Evolutionary conservation across 177 flowering plant species (phyloP).

Genomic region (Vitis hybrid): DNA sequence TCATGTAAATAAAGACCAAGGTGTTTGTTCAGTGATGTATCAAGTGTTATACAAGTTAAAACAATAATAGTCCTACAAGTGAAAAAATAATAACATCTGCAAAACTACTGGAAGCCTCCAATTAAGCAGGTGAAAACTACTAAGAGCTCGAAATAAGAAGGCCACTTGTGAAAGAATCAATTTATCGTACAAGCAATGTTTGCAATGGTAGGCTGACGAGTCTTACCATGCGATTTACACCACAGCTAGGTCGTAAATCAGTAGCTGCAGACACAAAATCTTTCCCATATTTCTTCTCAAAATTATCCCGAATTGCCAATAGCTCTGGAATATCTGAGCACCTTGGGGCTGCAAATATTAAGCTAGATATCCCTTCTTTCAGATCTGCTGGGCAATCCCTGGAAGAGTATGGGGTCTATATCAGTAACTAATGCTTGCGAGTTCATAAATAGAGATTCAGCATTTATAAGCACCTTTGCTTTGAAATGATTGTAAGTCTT

Average conservation of each 20-base stretch:
- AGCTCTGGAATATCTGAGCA: slow-evolving; percentile 93
- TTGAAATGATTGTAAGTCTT: slow-evolving; percentile 76
- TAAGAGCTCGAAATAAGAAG: no score
- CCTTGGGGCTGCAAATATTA: slow-evolving; percentile 88
- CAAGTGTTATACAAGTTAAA: no score
- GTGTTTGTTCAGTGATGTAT: neutral
- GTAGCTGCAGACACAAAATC: slow-evolving; percentile 89
- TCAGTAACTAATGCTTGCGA: neutral
- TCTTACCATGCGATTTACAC: slow-evolving; percentile 80
- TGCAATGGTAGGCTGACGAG: neutral
- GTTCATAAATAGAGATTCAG: neutral
- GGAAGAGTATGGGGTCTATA: slow-evolving; percentile 8
- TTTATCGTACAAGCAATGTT: no score
- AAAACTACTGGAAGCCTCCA: neutral
- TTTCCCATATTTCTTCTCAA: slow-evolving; percentile 88
- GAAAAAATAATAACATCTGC: no score
- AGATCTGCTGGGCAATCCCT: slow-evolving; percentile 94
- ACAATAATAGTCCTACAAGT: no score
- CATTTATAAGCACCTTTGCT: slow-evolving; percentile 49
- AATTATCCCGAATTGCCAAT: slow-evolving; percentile 47
- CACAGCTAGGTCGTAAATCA: slow-evolving; percentile 84
- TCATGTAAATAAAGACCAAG: neutral
- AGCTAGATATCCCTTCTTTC: slow-evolving; percentile 89
- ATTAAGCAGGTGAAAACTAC: no score
- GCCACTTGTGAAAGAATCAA: neutral